Percentiles rank a stretch among this genome's conserved stretches.
These are phyloP conservation scores for Syncephalastrum racemosum DNA, from an alignment of 371 early-diverging fungal genomes.

Conservation along the genomic window DNA sequence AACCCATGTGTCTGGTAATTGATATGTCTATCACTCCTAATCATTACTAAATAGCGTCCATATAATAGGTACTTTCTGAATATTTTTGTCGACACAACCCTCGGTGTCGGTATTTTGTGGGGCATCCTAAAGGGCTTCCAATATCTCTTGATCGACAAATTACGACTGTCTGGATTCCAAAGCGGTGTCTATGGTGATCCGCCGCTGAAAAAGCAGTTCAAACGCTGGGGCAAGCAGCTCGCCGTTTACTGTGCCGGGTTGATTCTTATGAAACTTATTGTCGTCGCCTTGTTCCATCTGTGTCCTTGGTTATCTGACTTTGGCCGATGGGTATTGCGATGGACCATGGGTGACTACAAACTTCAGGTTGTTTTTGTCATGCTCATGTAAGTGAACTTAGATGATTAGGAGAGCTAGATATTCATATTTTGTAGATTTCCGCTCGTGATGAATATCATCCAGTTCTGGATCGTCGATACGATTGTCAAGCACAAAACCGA, in stretches of 20 bases:
- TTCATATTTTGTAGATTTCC: conserved; percentile 34
- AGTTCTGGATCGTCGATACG: conserved; percentile 68
- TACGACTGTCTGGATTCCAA: conserved; percentile 45
- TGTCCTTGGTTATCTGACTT: conserved; percentile 61
- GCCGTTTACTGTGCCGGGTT: conserved; percentile 55
- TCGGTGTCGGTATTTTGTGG: conserved; percentile 67
- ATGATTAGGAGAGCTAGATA: neutral
- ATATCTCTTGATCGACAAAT: conserved; percentile 23
- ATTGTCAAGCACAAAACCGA: conserved; percentile 59
- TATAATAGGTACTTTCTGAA: conserved; percentile 69
- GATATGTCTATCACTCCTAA: neutral
- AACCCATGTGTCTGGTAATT: conserved; percentile 72
- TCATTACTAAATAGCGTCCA: neutral
- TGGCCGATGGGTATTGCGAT: conserved; percentile 58
- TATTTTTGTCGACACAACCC: conserved; percentile 67
- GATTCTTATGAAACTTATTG: conserved; percentile 60
- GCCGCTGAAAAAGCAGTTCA: conserved; percentile 44
- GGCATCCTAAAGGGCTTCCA: conserved; percentile 49
- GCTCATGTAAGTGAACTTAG: conserved; percentile 44
- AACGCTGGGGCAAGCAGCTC: conserved; percentile 60
- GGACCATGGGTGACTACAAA: conserved; percentile 55
- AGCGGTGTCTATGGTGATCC: conserved; percentile 70
- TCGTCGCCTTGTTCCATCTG: conserved; percentile 42
- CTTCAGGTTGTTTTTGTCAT: conserved; percentile 67
- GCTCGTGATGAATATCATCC: conserved; percentile 60